Conservation (phyloP, 2,329 filamentous ascomycete species). For the Alternaria sp. region DNA sequence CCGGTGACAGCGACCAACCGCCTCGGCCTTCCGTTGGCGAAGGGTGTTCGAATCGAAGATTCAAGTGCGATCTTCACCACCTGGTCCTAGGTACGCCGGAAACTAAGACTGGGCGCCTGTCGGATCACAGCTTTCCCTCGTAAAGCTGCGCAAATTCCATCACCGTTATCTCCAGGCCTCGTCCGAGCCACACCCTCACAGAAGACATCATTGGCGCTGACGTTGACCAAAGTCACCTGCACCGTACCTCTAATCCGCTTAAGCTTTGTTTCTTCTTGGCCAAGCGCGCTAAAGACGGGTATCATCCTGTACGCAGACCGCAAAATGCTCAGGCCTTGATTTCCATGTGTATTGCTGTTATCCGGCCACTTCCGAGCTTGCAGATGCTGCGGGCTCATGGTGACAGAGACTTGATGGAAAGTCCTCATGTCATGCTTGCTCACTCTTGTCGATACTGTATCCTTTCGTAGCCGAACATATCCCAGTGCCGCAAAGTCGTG, state of each 20-base stretch:
- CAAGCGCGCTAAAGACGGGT: slow-evolving; percentile 24
- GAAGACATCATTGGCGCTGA: slow-evolving; percentile 22
- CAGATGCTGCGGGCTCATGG: slow-evolving; percentile 12
- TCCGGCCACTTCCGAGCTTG: slow-evolving; percentile 35
- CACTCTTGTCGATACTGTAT: neutral
- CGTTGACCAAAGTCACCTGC: slow-evolving; percentile 29
- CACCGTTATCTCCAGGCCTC: slow-evolving; percentile 23
- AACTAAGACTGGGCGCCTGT: slow-evolving; percentile 7
- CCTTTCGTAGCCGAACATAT: neutral
- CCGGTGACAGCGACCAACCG: slow-evolving; percentile 24
- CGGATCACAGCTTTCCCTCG: slow-evolving; percentile 9
- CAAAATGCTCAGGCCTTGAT: slow-evolving; percentile 14
- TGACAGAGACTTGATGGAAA: slow-evolving; percentile 7
- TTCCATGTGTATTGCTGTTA: slow-evolving; percentile 18
- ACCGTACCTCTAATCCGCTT: slow-evolving; percentile 27
- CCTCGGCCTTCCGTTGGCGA: slow-evolving; percentile 19
- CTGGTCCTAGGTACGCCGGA: slow-evolving; percentile 9
- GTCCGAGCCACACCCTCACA: slow-evolving; percentile 29
- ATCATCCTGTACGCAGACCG: slow-evolving; percentile 22
- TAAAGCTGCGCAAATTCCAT: slow-evolving; percentile 6
- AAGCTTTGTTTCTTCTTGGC: slow-evolving; percentile 33
- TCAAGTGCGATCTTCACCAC: slow-evolving; percentile 7
- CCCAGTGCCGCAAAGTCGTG: neutral
- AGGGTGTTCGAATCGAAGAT: slow-evolving; percentile 10
- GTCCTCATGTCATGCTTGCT: slow-evolving; percentile 6